These are phyloP conservation scores for Podospora fimiseda DNA, from an alignment of 495 filamentous ascomycete species.

Conservation along the genomic window DNA sequence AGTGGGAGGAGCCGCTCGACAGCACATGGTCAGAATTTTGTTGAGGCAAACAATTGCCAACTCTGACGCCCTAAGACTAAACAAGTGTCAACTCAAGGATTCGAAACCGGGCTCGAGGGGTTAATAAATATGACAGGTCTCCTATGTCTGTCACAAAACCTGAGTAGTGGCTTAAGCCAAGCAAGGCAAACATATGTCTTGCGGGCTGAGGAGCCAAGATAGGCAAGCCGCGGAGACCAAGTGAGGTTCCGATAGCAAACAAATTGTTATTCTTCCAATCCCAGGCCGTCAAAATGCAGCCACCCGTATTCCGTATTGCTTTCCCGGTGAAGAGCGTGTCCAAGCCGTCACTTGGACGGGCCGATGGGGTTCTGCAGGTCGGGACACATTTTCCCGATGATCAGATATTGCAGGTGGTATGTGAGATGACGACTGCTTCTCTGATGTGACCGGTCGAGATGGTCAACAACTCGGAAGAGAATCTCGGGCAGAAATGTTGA, in stretches of 20 bases:
- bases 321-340: background rate
- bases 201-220: background rate
- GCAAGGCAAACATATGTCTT: conserved; percentile 9
- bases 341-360: background rate
- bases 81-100: too few relatives aligned
- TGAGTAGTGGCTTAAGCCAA: background rate
- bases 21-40: too few relatives aligned
- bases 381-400: conserved; percentile 3
- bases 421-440: background rate
- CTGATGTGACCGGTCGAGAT: too few relatives aligned
- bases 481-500: too few relatives aligned
- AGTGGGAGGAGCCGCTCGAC: too few relatives aligned
- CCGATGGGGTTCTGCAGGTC: background rate
- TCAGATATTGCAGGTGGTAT: background rate
- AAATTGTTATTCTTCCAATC: background rate
- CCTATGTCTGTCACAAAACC: background rate
- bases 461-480: too few relatives aligned
- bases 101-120: background rate
- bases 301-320: background rate
- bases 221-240: background rate
- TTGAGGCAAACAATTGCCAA: too few relatives aligned
- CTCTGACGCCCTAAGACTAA: too few relatives aligned
- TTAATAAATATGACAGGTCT: conserved; percentile 9
- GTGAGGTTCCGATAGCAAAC: background rate
- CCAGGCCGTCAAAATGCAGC: background rate